Evolutionary conservation across 2,329 filamentous ascomycete genomes (phyloP).

Genomic region (Claviceps sp.): DNA sequence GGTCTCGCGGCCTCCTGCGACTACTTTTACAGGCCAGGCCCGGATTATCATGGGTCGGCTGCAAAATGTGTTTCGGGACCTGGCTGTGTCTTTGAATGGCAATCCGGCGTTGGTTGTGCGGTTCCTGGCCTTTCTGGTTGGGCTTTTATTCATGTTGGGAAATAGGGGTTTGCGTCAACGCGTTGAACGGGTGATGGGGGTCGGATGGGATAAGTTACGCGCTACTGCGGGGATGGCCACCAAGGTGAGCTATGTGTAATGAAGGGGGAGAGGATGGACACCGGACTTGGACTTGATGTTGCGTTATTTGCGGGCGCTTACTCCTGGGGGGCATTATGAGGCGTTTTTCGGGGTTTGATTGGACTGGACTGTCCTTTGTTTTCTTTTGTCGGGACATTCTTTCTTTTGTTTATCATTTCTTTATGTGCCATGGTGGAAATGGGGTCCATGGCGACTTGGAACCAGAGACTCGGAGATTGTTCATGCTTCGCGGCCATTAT

Average conservation of each 20-base stretch:
- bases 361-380: background rate
- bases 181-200: conserved; percentile 52
- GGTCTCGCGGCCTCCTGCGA: conserved; percentile 18
- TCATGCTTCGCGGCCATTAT: too few species aligned
- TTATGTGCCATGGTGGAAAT: too few species aligned
- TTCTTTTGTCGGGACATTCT: background rate
- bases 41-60: conserved; percentile 40
- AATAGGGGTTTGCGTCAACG: conserved; percentile 63
- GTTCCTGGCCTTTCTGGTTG: conserved; percentile 66
- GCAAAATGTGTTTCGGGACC: conserved; percentile 34
- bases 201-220: conserved; percentile 68
- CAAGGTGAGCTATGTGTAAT: conserved; percentile 88
- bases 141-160: conserved; percentile 64
- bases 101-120: conserved; percentile 45
- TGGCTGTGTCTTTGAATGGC: conserved; percentile 36
- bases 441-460: too few species aligned
- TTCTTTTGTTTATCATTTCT: background rate
- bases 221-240: conserved; percentile 89
- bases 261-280: too few species aligned
- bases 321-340: background rate
- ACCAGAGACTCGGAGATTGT: too few species aligned
- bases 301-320: too few species aligned
- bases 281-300: too few species aligned
- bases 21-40: conserved; percentile 34
- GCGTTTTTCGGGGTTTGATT: too few species aligned